Conservation (phyloP, 768 basidiomycete species). For the Russula abietina region DNA sequence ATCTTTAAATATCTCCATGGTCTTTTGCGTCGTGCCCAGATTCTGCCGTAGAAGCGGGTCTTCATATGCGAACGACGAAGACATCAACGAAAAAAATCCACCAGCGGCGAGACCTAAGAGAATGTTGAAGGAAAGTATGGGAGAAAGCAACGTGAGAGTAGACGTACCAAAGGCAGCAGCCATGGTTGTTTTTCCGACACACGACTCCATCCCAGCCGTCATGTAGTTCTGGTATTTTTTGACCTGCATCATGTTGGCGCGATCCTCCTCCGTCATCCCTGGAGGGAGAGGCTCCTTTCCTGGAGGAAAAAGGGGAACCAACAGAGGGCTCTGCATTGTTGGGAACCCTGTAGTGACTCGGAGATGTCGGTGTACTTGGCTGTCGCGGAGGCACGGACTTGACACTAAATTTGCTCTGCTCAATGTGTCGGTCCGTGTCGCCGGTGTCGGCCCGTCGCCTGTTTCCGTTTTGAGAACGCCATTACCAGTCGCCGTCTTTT, state of each 20-base stretch:
- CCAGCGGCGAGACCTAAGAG: slow-evolving; percentile 80
- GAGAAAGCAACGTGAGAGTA: background rate
- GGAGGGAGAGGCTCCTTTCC: slow-evolving; percentile 86
- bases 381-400: too few relatives aligned
- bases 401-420: background rate
- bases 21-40: slow-evolving; percentile 67
- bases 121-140: slow-evolving; percentile 4
- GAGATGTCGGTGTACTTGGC: background rate
- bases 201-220: slow-evolving; percentile 73
- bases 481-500: background rate
- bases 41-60: slow-evolving; percentile 75
- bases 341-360: background rate
- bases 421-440: background rate
- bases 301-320: slow-evolving; percentile 73
- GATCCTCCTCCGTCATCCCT: slow-evolving; percentile 76
- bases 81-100: slow-evolving; percentile 96
- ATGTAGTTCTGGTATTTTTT: slow-evolving; percentile 76
- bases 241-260: slow-evolving; percentile 54
- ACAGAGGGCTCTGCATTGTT: slow-evolving; percentile 32
- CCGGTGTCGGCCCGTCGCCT: background rate
- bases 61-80: slow-evolving; percentile 89
- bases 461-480: background rate
- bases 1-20: slow-evolving; percentile 80
- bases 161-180: slow-evolving; percentile 77
- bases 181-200: slow-evolving; percentile 73